Base-by-base conservation (phyloP, 371 early-diverging fungal species). In the Mycotypha africana region DNA sequence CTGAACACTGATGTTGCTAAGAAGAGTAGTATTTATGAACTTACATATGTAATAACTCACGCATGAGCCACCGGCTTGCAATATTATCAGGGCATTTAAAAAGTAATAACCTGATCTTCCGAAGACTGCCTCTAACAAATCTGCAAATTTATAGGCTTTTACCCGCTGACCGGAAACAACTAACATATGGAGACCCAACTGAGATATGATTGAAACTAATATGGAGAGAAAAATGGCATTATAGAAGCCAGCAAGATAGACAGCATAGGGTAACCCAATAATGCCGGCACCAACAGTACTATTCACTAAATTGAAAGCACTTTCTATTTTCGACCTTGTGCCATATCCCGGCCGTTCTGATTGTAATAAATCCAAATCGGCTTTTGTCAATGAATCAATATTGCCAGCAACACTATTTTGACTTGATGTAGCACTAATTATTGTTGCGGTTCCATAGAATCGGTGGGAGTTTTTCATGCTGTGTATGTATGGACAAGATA, bases 211-310 rank as follows among this genome's bases (percentile, higher is more conserved):
- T 4, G 65, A 65, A 0, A 79, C 82, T 7, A 62, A 34, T 0
- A 69, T 30, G 12, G 76, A 76, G 2, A 81, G 50, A 3, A 62
- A 15, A 31, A 81, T 49, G 7, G 77, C 82, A n/a, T 62, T 50
- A 38, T 70, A 63, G 36, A 81, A 79, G 10, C 82, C 82, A 17
- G 78, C 71, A 3, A 70, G 54, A 21, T 64, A 53, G n/a, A 78
- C 56, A 9, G 81, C 76, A 51, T 73, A 69, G 3, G 78, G 67
- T 15, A 81, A 47, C 1, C 79, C 81, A 41, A 81, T 65, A n/a
- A 81, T 70, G 22, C 81, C 81, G 5, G 81, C 73, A 1, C 81
- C 81, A 4, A 81, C 79, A 2, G 78, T 81, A 7, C 76, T 70
- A 58, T 81, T 81, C 19, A 77, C 74, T 24, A 81, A 53, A 38